Conservation (phyloP, 768 basidiomycete genomes). For the Pleurotus ostreatus region DNA sequence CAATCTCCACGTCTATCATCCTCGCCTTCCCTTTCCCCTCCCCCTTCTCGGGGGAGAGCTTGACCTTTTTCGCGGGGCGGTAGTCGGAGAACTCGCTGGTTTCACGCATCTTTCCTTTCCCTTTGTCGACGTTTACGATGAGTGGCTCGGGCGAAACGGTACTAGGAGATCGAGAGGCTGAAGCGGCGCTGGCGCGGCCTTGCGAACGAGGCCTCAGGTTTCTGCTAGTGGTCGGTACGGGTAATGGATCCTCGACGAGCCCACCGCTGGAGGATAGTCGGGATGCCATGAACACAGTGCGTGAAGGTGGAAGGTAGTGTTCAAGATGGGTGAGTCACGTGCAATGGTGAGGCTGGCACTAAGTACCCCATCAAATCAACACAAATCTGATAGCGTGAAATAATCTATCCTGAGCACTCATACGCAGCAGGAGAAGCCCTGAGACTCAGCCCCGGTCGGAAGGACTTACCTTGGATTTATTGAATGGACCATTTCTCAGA, state of each 20-base stretch:
- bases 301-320: not conserved
- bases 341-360: too few species aligned
- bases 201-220: not conserved
- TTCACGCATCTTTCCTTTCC: conserved; percentile 3
- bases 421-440: too few species aligned
- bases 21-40: conserved; percentile 6
- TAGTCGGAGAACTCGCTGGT: not conserved
- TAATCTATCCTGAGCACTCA: too few species aligned
- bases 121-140: not conserved
- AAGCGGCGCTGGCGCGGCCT: not conserved
- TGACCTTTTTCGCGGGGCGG: not conserved
- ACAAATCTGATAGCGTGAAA: too few species aligned
- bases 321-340: not conserved
- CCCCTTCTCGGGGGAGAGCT: conserved; percentile 1
- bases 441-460: too few species aligned
- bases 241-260: not conserved
- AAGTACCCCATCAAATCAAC: too few species aligned
- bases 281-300: not conserved
- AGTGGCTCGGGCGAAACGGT: not conserved
- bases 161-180: not conserved
- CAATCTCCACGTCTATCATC: not conserved
- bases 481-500: too few species aligned
- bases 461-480: too few species aligned
- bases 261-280: not conserved
- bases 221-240: conserved; percentile 5